A percentile compares a stretch with the other conserved stretches of the same genome.
These are phyloP conservation scores for Borealophlyctis nickersoniae DNA, from an alignment of 192 early-diverging fungal species.

Conservation along the genomic window DNA sequence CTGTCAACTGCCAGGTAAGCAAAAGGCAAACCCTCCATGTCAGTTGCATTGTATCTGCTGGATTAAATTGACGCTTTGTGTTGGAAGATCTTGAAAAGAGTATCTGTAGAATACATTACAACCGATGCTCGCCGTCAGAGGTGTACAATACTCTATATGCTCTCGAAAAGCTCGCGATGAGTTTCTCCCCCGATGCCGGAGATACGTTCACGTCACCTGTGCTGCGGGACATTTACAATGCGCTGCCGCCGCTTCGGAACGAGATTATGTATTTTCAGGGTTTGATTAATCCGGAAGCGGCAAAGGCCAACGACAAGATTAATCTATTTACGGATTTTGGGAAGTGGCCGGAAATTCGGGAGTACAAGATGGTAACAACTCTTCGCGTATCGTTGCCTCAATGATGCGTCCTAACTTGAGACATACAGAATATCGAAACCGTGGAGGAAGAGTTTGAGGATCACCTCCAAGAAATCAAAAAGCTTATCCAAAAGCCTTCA, in stretches of 20 bases:
- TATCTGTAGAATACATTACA: conserved; percentile 64
- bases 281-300: conserved; percentile 46
- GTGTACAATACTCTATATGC: conserved; percentile 48
- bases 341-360: conserved; percentile 9
- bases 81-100: conserved; percentile 69
- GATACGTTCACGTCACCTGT: conserved; percentile 29
- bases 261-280: conserved; percentile 33
- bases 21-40: background rate
- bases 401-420: too few relatives aligned
- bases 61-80: too few relatives aligned
- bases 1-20: conserved; percentile 31
- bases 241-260: conserved; percentile 35
- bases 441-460: conserved; percentile 57
- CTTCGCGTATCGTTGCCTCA: conserved; percentile 1
- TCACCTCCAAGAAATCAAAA: conserved; percentile 49
- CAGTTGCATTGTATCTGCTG: too few relatives aligned
- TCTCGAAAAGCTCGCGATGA: conserved; percentile 37
- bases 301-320: conserved; percentile 48
- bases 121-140: conserved; percentile 61
- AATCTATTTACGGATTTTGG: conserved; percentile 46
- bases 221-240: conserved; percentile 35
- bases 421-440: conserved; percentile 42
- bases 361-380: background rate
- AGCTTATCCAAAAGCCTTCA: conserved; percentile 37
- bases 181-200: conserved; percentile 16